Percentiles rank a stretch among this genome's conserved stretches.
phyloP scores from a whole-genome alignment of 192 early-diverging fungal species.

The Coemansia sp. region DNA sequence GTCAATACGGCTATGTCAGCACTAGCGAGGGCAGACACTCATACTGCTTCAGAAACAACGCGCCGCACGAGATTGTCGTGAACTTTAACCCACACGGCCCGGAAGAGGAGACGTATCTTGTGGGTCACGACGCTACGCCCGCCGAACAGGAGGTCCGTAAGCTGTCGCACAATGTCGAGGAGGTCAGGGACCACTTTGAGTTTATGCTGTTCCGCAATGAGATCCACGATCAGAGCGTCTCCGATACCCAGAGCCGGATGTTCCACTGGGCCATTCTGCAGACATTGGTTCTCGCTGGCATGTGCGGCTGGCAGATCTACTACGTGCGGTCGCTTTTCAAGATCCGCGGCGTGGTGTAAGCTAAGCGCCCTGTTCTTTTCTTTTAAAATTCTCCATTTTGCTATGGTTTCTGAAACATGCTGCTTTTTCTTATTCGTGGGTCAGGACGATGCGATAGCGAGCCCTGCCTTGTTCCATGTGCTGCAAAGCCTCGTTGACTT shows the following conservation, averaged over 20 bases:
- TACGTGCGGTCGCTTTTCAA: conserved; percentile 52
- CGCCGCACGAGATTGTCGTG: conserved; percentile 48
- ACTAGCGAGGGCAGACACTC: conserved; percentile 40
- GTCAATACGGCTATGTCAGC: conserved; percentile 39
- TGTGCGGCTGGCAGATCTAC: conserved; percentile 54
- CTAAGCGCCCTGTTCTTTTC: background rate
- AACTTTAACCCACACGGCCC: conserved; percentile 53
- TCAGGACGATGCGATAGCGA: conserved; percentile 67
- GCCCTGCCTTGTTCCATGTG: conserved; percentile 57
- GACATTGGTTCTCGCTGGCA: conserved; percentile 40
- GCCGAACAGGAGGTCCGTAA: conserved; percentile 48
- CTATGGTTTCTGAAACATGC: background rate
- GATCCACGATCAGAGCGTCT: conserved; percentile 46
- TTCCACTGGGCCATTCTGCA: conserved; percentile 51
- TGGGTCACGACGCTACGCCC: conserved; percentile 32
- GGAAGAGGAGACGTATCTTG: conserved; percentile 37
- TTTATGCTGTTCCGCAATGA: conserved; percentile 54
- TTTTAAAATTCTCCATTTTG: background rate
- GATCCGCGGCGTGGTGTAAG: conserved; percentile 49
- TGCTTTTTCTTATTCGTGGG: conserved; percentile 31
- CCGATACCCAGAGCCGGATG: conserved; percentile 44
- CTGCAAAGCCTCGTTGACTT: conserved; percentile 61
- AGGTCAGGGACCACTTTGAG: conserved; percentile 50
- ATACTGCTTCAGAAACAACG: conserved; percentile 49
- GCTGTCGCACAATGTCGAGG: conserved; percentile 49